These are phyloP conservation scores for Phaeosphaeria sp. DNA, from an alignment of 2,329 filamentous ascomycete species.

Conservation along the genomic window DNA sequence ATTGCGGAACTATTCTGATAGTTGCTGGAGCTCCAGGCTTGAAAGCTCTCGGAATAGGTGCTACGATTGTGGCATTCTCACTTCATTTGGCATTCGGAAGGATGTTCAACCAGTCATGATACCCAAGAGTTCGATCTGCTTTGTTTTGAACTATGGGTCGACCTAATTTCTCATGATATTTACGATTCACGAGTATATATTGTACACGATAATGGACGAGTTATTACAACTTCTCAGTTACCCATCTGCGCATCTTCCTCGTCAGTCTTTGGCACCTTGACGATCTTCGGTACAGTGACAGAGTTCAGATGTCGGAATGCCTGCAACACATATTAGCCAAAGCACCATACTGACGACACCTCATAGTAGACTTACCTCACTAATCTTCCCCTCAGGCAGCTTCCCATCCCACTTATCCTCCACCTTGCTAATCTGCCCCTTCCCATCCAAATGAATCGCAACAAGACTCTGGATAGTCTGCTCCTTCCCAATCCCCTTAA, in stretches of 20 bases:
- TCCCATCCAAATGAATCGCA: constrained; percentile 53
- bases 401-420: constrained; percentile 64
- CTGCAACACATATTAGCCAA: constrained; percentile 48
- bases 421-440: constrained; percentile 58
- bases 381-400: constrained; percentile 58
- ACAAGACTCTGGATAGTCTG: constrained; percentile 58
- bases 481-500: constrained; percentile 62
- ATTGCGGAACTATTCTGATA: constrained; percentile 48
- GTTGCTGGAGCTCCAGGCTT: constrained; percentile 33
- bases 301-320: constrained; percentile 61
- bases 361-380: constrained; percentile 55
- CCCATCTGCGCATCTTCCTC: constrained; percentile 59
- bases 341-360: background rate
- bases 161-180: constrained; percentile 10
- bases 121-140: background rate
- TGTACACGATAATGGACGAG: constrained; percentile 5
- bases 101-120: constrained; percentile 32
- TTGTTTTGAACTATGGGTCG: background rate
- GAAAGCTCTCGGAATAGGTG: constrained; percentile 24
- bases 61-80: constrained; percentile 20
- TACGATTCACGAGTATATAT: constrained; percentile 30
- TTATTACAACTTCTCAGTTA: constrained; percentile 33
- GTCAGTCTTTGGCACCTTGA: constrained; percentile 61
- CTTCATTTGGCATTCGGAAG: constrained; percentile 35
- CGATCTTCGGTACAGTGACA: constrained; percentile 59